Percentiles rank a stretch among this genome's conserved stretches.
Evolutionary conservation across 805 yeast genomes (phyloP).

Genomic region (Ogataea haglerorum): DNA sequence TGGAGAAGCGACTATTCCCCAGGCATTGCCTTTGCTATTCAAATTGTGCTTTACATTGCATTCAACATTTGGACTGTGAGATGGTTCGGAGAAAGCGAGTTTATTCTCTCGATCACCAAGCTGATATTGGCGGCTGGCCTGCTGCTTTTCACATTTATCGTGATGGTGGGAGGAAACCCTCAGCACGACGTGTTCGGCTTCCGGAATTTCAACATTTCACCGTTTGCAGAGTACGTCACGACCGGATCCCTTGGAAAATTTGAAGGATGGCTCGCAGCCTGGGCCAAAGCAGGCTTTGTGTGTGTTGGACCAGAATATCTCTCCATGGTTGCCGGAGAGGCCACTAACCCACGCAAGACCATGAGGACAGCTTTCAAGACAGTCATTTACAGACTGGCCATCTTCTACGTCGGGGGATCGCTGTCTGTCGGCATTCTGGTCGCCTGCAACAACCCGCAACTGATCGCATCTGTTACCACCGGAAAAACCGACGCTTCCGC

Average conservation of each 20-base stretch:
- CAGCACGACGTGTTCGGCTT: slow-evolving; percentile 49
- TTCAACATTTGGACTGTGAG: slow-evolving; percentile 47
- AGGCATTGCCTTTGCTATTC: slow-evolving; percentile 43
- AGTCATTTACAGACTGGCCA: slow-evolving; percentile 41
- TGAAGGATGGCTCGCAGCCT: slow-evolving; percentile 41
- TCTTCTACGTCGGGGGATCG: slow-evolving; percentile 45
- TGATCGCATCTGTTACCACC: slow-evolving; percentile 45
- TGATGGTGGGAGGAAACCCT: slow-evolving; percentile 59
- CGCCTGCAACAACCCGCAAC: slow-evolving; percentile 34
- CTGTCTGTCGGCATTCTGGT: slow-evolving; percentile 35
- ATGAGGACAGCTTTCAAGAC: slow-evolving; percentile 41
- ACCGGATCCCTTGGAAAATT: slow-evolving; percentile 39
- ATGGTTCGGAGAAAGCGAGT: slow-evolving; percentile 50
- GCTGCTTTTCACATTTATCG: slow-evolving; percentile 46
- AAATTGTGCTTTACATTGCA: slow-evolving; percentile 39
- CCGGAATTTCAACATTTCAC: slow-evolving; percentile 40
- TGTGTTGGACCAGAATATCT: slow-evolving; percentile 44
- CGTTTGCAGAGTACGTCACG: slow-evolving; percentile 36
- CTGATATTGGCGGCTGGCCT: slow-evolving; percentile 46
- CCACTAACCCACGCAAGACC: slow-evolving; percentile 39
- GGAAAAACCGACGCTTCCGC: slow-evolving; percentile 69
- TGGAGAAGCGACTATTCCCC: slow-evolving; percentile 50
- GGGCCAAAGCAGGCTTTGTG: slow-evolving; percentile 37
- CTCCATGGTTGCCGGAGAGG: slow-evolving; percentile 44
- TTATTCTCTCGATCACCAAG: slow-evolving; percentile 45